These are phyloP conservation scores for Geranium rotundifolium DNA, from an alignment of 345 rosid species.

Conservation along the genomic window DNA sequence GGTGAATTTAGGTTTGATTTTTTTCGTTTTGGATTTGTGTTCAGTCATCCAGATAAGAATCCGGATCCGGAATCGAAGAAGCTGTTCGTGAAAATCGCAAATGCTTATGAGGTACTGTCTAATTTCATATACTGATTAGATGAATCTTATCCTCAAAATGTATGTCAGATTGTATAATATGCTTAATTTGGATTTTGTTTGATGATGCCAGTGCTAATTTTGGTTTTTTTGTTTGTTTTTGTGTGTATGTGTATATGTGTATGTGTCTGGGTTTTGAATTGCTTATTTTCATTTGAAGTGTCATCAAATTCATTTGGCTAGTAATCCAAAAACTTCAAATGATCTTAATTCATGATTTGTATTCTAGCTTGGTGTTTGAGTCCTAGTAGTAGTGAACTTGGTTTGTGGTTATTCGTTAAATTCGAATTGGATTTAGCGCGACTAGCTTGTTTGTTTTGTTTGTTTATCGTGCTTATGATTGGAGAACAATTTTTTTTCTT, in stretches of 20 bases:
- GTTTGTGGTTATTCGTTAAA: background rate
- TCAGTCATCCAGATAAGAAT: conserved; percentile 90
- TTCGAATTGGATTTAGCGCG: background rate
- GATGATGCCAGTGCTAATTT: background rate
- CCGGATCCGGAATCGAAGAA: conserved; percentile 95
- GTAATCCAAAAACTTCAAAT: no score
- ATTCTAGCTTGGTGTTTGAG: background rate
- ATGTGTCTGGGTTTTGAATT: background rate
- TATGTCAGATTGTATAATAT: background rate
- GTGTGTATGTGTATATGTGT: background rate
- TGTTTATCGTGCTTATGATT: background rate
- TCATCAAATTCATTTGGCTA: no score
- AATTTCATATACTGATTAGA: background rate
- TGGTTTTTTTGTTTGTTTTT: no score
- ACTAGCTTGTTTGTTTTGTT: background rate
- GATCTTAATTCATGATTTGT: background rate
- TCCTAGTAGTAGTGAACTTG: background rate
- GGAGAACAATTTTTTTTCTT: background rate
- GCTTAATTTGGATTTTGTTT: background rate
- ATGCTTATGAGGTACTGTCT: conserved; percentile 82
- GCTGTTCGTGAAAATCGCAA: conserved; percentile 81
- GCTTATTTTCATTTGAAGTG: background rate
- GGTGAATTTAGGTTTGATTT: conserved; percentile 2
- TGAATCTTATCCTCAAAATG: background rate
- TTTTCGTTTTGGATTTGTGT: conserved; percentile 8